Conservation (phyloP, 2,329 filamentous ascomycete genomes). For the Claviceps pazoutovae region DNA sequence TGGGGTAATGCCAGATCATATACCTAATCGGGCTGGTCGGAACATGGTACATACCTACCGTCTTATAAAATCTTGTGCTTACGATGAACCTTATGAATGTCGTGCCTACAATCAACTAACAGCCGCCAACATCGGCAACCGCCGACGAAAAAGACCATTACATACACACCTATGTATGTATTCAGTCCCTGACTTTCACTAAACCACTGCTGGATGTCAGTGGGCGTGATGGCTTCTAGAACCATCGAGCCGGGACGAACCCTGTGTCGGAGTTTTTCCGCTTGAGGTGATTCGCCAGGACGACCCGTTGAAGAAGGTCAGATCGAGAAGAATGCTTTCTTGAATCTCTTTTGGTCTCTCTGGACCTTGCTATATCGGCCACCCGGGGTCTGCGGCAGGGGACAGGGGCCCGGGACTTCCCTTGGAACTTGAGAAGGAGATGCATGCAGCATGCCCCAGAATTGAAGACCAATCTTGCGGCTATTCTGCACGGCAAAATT, state of each 20-base stretch:
- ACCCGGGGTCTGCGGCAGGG: background rate
- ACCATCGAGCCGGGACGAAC: background rate
- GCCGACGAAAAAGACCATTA: background rate
- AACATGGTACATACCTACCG: too few species aligned
- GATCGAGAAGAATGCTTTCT: background rate
- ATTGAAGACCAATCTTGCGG: conserved; percentile 2
- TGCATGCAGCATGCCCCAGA: conserved; percentile 1
- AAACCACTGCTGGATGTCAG: background rate
- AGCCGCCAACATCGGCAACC: background rate
- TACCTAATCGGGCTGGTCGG: too few species aligned
- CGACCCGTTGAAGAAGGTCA: background rate
- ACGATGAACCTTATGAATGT: background rate
- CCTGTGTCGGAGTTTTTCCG: background rate
- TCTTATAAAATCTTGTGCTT: too few species aligned
- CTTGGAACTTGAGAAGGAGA: background rate
- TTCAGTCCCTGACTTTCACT: background rate
- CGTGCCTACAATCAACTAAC: background rate
- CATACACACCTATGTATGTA: too few species aligned
- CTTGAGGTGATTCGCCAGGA: background rate
- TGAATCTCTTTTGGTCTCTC: background rate
- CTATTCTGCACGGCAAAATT: conserved; percentile 4
- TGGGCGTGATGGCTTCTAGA: background rate
- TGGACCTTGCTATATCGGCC: background rate
- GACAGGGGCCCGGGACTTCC: background rate
- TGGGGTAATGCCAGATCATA: background rate